phyloP scores from a whole-genome alignment of 169 alveolate genomes.

The Toxoplasma gondii region DNA sequence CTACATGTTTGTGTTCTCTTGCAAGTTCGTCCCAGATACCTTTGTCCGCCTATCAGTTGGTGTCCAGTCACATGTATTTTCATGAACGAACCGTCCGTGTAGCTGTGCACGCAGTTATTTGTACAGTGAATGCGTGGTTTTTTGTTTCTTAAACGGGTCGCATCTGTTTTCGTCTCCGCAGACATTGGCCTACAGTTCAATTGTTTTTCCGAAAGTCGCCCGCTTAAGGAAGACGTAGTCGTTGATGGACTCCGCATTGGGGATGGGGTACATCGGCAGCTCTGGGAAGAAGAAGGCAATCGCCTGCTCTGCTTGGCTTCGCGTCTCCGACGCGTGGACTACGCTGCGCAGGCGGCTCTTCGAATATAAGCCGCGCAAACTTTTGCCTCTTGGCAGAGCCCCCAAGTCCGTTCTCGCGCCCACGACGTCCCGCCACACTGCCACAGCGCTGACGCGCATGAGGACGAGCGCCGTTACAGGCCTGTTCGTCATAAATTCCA shows the following conservation, averaged over 20 bases:
- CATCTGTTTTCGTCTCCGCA: too few species aligned
- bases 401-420: not conserved
- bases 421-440: not conserved
- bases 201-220: not conserved
- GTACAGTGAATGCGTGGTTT: too few species aligned
- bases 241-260: not conserved
- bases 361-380: not conserved
- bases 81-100: too few species aligned
- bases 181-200: not conserved
- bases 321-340: not conserved
- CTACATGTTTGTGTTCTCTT: too few species aligned
- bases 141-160: too few species aligned
- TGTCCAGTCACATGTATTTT: too few species aligned
- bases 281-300: slow-evolving; percentile 19
- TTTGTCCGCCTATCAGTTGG: too few species aligned
- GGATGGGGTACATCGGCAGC: slow-evolving; percentile 10
- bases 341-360: not conserved
- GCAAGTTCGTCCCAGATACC: too few species aligned
- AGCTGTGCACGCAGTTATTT: too few species aligned
- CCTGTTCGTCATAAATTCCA: not conserved
- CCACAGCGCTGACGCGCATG: slow-evolving; percentile 31
- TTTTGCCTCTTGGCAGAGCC: not conserved
- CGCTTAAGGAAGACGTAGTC: slow-evolving; percentile 9
- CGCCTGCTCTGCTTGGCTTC: not conserved
- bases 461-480: not conserved